These are phyloP conservation scores for Pseudocercospora musae DNA, from an alignment of 2,329 filamentous ascomycete species.

Conservation along the genomic window DNA sequence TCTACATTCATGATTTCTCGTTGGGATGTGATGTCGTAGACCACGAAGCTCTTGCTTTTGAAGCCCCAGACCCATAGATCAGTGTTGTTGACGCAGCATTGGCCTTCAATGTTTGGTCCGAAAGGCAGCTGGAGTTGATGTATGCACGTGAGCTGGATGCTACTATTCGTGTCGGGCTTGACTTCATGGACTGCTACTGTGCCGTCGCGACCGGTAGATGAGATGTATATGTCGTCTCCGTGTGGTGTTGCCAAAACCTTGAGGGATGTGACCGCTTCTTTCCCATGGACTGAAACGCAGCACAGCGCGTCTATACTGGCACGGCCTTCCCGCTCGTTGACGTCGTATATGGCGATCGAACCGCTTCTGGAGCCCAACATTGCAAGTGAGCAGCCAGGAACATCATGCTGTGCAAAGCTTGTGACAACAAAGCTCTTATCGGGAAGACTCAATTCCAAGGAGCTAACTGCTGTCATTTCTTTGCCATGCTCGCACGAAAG, in stretches of 20 bases:
- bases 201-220: conserved; percentile 75
- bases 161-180: conserved; percentile 14
- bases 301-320: background rate
- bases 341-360: conserved; percentile 43
- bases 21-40: conserved; percentile 73
- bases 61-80: conserved; percentile 78
- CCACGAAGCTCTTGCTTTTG: conserved; percentile 70
- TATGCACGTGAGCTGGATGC: conserved; percentile 50
- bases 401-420: conserved; percentile 39
- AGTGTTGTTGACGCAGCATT: conserved; percentile 54
- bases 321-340: background rate
- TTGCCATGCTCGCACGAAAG: background rate
- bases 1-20: conserved; percentile 68
- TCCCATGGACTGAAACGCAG: conserved; percentile 40
- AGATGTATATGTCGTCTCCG: conserved; percentile 41
- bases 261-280: conserved; percentile 69
- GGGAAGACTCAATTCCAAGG: background rate
- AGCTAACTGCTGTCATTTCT: background rate
- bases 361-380: conserved; percentile 57
- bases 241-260: conserved; percentile 19
- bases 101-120: conserved; percentile 71
- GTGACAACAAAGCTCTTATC: conserved; percentile 52
- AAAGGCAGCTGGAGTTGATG: conserved; percentile 70
- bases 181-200: conserved; percentile 63
- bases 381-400: conserved; percentile 1